Evolutionary conservation across 257 asterid species (phyloP), one percentile per base, ranked within the genome.

Genomic region (Galeopsis tetrahit): DNA sequence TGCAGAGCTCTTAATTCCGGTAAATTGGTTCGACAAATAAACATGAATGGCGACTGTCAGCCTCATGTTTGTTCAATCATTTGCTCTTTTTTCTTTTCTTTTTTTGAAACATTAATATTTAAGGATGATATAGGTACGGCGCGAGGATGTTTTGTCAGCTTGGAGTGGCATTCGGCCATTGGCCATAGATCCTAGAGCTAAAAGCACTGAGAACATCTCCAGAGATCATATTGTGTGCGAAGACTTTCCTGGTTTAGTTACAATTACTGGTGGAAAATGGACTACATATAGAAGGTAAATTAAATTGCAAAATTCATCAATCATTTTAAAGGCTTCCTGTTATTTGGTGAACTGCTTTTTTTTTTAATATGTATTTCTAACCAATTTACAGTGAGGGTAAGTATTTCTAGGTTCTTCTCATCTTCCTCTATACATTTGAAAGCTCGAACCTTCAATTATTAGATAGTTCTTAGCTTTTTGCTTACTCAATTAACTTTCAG

Each of bases 141-240:
- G 99, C 33, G 49, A 68, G 21, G 98, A 95, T 75, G 99, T 95
- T 63, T 88, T 92, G 73, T 95, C 99, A 11, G 99, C 99, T 51
- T 95, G 99, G 99, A 92, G 99, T 82, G 99, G 98, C 79, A 95
- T 95, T 68, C 88, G 99, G 52, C 97, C 99, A 64, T 79, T 95
- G 90, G 99, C 99, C 51, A 68, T 80, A 74, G 99, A 95, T 79
- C 99, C 99, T 66, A 87, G 70, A 10, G 98, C 99, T 40, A 90
- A 88, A 80, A 90, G 68, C 80, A 92, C 98, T 2, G 98, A 86
- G 79, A 92, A 89, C 86, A 90, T 95, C 81, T 95, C 99, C 55
- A 80, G 99, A 73, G 99, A 88, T 79, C 98, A 92, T 64, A 93
- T 95, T 58, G 96, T 95, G 63, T 72, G 82, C 77, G 99, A 92